Evolutionary conservation across 352 stramenopile species (phyloP).

Genomic region (Phytophthora quininea): DNA sequence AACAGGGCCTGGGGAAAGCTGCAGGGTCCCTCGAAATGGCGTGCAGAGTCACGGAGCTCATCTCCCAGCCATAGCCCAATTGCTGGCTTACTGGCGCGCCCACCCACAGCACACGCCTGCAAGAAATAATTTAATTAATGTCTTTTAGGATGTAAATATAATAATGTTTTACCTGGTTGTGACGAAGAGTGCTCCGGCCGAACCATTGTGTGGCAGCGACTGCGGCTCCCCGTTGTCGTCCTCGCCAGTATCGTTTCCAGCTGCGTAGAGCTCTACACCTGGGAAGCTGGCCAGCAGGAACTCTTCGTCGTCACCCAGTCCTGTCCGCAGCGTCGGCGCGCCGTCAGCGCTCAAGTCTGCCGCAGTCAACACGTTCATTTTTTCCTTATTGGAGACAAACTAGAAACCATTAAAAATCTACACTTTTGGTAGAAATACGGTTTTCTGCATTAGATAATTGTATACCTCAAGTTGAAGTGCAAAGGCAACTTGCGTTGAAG

Average conservation of each 20-base stretch:
- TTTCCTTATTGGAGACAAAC: too few relatives aligned
- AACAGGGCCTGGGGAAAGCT: slow-evolving; percentile 68
- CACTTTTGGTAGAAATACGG: too few relatives aligned
- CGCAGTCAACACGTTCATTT: slow-evolving; percentile 63
- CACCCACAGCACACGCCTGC: slow-evolving; percentile 73
- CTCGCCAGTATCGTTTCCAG: slow-evolving; percentile 31
- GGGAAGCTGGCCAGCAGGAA: slow-evolving; percentile 64
- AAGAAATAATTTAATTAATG: not conserved
- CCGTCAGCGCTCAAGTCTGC: slow-evolving; percentile 51
- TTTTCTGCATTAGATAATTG: too few relatives aligned
- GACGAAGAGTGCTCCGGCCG: slow-evolving; percentile 29
- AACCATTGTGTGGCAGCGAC: slow-evolving; percentile 24
- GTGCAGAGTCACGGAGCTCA: slow-evolving; percentile 70
- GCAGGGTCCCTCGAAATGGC: slow-evolving; percentile 74
- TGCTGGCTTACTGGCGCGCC: slow-evolving; percentile 32
- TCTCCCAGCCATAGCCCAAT: slow-evolving; percentile 81
- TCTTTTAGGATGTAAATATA: too few relatives aligned
- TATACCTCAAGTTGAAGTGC: too few relatives aligned
- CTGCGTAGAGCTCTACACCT: slow-evolving; percentile 46
- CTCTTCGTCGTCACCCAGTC: slow-evolving; percentile 56
- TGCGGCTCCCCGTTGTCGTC: slow-evolving; percentile 26
- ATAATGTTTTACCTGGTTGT: slow-evolving; percentile 39
- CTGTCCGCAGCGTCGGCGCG: slow-evolving; percentile 61
- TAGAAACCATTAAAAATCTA: too few relatives aligned
- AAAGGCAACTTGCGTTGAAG: too few relatives aligned